A percentile compares a stretch with the other conserved stretches of the same genome.
Conservation (phyloP, 176 grass and related monocot genomes). For the Ananas comosus region DNA sequence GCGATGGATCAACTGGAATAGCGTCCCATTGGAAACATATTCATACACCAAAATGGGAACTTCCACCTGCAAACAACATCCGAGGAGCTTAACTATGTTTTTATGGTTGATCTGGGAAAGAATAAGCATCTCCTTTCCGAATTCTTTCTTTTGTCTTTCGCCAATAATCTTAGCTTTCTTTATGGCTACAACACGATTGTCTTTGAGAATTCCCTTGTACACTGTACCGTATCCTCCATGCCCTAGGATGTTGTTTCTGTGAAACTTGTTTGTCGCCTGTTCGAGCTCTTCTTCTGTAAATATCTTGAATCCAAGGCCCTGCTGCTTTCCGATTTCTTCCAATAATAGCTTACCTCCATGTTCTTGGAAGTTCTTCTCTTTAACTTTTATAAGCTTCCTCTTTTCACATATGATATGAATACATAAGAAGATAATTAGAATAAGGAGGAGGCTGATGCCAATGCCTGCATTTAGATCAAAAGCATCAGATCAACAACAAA, state of each 20-base stretch:
- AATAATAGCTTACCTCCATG: background rate
- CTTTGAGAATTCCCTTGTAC: background rate
- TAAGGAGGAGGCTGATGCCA: background rate
- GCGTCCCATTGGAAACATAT: background rate
- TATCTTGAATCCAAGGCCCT: background rate
- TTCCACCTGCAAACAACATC: conserved; percentile 1
- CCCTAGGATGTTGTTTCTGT: background rate
- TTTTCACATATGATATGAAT: background rate
- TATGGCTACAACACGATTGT: background rate
- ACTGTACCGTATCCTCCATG: background rate
- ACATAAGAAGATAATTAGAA: background rate
- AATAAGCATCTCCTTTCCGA: conserved; percentile 1
- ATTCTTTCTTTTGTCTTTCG: background rate
- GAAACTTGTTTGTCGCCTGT: background rate
- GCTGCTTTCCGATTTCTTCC: background rate
- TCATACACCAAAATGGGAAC: background rate
- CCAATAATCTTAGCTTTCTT: background rate
- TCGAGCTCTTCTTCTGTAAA: background rate
- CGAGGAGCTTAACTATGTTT: background rate
- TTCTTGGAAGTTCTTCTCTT: background rate
- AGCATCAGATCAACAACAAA: background rate
- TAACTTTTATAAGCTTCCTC: background rate
- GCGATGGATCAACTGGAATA: background rate
- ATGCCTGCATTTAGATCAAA: background rate
- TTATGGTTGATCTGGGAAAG: background rate